A percentile compares a stretch with the other conserved stretches of the same genome.
Evolutionary conservation across 768 basidiomycete species (phyloP).

Genomic region (Tulasnella sp.): DNA sequence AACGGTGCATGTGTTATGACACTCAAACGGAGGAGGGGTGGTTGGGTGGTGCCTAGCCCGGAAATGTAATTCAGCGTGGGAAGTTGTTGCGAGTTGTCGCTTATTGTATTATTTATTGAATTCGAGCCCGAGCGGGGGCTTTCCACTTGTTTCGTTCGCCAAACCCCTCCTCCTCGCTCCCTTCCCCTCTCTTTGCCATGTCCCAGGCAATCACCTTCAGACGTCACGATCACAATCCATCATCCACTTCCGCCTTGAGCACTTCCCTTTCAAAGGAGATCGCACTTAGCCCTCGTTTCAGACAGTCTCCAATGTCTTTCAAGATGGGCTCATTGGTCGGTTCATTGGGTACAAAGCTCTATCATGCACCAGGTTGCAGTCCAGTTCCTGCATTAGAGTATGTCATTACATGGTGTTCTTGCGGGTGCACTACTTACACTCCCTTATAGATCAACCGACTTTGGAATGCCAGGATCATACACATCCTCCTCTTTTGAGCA

Average conservation of each 20-base stretch:
- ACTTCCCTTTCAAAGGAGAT: not conserved
- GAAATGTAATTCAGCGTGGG: no score
- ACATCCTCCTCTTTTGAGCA: conserved; percentile 44
- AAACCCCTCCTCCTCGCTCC: not conserved
- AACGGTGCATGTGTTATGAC: no score
- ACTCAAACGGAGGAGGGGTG: no score
- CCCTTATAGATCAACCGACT: conserved; percentile 32
- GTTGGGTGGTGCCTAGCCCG: no score
- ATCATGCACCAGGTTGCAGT: conserved; percentile 14
- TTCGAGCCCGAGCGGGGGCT: no score
- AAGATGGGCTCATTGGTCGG: conserved; percentile 16
- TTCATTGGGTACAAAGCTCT: conserved; percentile 9
- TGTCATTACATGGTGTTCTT: not conserved
- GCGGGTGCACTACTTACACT: not conserved
- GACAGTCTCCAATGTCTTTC: conserved; percentile 17
- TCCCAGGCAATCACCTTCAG: conserved; percentile 12
- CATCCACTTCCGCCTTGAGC: not conserved
- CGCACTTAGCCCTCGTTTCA: conserved; percentile 7
- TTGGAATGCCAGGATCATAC: conserved; percentile 32
- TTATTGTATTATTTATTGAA: no score
- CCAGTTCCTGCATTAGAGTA: conserved; percentile 13
- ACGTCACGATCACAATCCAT: conserved; percentile 1
- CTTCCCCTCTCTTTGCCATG: not conserved
- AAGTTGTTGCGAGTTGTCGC: no score
- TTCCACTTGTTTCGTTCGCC: not conserved